Conservation (phyloP, 306 rosid species). For the Acmispon strigosus region DNA sequence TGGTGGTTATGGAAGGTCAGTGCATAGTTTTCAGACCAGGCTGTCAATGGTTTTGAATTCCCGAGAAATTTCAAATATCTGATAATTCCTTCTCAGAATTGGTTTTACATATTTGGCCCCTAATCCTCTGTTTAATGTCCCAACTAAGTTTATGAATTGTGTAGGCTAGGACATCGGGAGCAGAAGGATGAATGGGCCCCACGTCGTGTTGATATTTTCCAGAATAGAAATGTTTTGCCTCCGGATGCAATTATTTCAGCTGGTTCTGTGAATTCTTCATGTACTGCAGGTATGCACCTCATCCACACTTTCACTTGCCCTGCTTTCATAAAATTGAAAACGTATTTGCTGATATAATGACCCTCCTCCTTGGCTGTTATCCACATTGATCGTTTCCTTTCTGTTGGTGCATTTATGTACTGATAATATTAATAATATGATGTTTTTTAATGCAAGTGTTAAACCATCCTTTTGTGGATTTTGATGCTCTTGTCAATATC, state of each 20-base stretch:
- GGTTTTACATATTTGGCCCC: not conserved
- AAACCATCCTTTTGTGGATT: not conserved
- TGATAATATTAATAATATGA: not conserved
- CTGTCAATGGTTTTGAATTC: slow-evolving; percentile 3
- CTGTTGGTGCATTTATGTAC: not conserved
- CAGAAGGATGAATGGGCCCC: slow-evolving; percentile 98
- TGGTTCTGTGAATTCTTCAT: slow-evolving; percentile 80
- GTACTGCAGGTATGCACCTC: slow-evolving; percentile 71
- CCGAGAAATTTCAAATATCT: not conserved
- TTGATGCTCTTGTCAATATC: not conserved
- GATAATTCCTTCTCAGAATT: not conserved
- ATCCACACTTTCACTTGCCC: not conserved
- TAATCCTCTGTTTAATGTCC: not conserved
- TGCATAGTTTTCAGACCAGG: slow-evolving; percentile 9
- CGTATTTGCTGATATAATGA: not conserved
- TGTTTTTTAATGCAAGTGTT: not conserved
- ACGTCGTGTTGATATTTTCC: slow-evolving; percentile 82
- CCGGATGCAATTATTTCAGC: slow-evolving; percentile 84
- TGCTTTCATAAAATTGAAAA: not conserved
- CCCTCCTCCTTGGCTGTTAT: not conserved
- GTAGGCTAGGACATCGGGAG: slow-evolving; percentile 97
- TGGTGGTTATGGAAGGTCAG: slow-evolving; percentile 99
- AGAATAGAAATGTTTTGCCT: slow-evolving; percentile 65
- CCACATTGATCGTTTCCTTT: not conserved
- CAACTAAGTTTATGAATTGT: slow-evolving; percentile 13